phyloP scores from a whole-genome alignment of 139 green algal species.

The Raphidocelis subcapitata region DNA sequence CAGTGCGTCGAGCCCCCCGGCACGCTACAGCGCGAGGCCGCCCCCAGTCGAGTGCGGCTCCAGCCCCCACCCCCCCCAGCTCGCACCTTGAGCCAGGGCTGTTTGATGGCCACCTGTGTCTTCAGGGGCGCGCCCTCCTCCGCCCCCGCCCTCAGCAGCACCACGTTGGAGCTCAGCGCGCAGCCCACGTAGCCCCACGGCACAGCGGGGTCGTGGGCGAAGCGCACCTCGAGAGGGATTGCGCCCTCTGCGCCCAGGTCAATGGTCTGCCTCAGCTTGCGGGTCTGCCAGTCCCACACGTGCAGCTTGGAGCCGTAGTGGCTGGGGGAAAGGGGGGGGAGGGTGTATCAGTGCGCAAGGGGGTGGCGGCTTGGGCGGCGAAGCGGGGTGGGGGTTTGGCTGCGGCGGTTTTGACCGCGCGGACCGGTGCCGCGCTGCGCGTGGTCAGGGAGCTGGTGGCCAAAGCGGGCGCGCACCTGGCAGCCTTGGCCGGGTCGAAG shows the following conservation, averaged over 20 bases:
- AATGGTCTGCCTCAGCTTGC: slow-evolving; percentile 58
- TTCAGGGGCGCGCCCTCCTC: slow-evolving; percentile 13
- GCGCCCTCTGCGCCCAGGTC: slow-evolving; percentile 70
- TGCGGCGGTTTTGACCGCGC: too few relatives aligned
- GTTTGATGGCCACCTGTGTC: slow-evolving; percentile 40
- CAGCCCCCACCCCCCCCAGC: too few relatives aligned
- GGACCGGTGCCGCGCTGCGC: too few relatives aligned
- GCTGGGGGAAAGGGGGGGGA: neutral
- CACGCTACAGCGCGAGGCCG: neutral
- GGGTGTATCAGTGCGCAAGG: too few relatives aligned
- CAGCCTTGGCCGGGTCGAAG: slow-evolving; percentile 71
- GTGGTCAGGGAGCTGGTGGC: too few relatives aligned
- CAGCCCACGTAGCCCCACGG: slow-evolving; percentile 66
- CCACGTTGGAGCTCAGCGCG: slow-evolving; percentile 76
- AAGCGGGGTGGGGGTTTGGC: too few relatives aligned
- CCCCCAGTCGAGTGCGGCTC: too few relatives aligned
- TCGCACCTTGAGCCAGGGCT: slow-evolving; percentile 51
- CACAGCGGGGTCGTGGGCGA: slow-evolving; percentile 73
- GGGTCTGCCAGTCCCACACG: slow-evolving; percentile 75
- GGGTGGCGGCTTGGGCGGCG: too few relatives aligned
- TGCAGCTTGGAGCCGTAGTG: slow-evolving; percentile 66
- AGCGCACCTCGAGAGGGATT: slow-evolving; percentile 81
- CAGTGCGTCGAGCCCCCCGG: neutral
- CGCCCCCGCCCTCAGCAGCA: slow-evolving; percentile 49
- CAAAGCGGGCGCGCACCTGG: neutral